These are phyloP conservation scores for Rubroshorea leprosula DNA, from an alignment of 345 rosid genomes.

Conservation along the genomic window DNA sequence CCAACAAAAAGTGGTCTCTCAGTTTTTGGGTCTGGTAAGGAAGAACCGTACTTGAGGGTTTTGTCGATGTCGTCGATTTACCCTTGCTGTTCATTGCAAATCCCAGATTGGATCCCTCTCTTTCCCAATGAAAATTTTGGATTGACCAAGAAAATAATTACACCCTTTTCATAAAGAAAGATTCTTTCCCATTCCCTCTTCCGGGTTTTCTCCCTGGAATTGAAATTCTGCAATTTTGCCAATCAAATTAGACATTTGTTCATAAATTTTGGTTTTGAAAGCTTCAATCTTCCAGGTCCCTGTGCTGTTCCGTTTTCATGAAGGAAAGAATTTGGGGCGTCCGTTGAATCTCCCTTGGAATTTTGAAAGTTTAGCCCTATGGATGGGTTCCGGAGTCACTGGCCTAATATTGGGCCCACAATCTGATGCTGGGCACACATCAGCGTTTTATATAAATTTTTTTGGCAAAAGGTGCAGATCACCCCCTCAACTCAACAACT, in stretches of 20 bases:
- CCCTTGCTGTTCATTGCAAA: background rate
- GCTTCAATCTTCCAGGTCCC: background rate
- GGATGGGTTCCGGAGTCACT: too few relatives aligned
- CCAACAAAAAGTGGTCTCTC: slow-evolving; percentile 68
- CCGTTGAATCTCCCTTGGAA: background rate
- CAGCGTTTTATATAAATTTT: too few relatives aligned
- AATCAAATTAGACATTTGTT: background rate
- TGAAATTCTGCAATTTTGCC: background rate
- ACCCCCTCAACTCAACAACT: too few relatives aligned
- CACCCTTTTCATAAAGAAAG: background rate
- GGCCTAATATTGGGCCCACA: too few relatives aligned
- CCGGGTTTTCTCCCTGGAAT: background rate
- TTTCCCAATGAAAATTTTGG: background rate
- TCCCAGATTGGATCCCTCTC: background rate
- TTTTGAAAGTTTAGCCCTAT: too few relatives aligned
- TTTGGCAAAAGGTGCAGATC: too few relatives aligned
- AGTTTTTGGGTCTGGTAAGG: slow-evolving; percentile 79
- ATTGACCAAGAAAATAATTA: background rate
- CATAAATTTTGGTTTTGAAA: background rate
- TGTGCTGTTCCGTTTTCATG: background rate
- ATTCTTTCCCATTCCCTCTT: background rate
- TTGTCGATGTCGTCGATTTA: background rate
- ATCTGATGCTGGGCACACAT: too few relatives aligned
- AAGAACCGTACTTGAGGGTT: slow-evolving; percentile 31
- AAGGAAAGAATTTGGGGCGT: background rate